phyloP scores from a whole-genome alignment of 441 rosid genomes.

The Pelargonium cotyledonis region DNA sequence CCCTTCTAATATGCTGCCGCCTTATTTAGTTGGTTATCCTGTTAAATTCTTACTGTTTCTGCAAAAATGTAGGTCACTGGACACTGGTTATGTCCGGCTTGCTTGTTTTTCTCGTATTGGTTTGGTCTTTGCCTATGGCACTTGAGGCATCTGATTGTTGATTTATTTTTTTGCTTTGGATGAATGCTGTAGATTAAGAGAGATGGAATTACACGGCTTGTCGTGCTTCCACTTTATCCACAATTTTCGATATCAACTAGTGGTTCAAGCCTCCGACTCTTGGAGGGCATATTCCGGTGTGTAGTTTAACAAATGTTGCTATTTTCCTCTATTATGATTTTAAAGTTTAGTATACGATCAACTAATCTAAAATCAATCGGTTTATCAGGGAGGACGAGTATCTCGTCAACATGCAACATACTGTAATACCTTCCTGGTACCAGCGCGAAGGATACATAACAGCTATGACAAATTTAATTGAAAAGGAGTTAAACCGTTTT shows the following conservation, averaged over 20 bases:
- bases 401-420: conserved; percentile 96
- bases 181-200: conserved; percentile 50
- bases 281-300: conserved; percentile 91
- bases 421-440: conserved; percentile 98
- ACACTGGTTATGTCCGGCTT: no score
- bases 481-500: conserved; percentile 64
- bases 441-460: conserved; percentile 94
- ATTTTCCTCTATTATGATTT: conserved; percentile 11
- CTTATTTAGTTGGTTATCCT: no score
- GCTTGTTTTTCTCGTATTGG: no score
- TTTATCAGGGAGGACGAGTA: conserved; percentile 83
- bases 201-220: conserved; percentile 85
- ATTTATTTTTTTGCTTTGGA: conserved; percentile 1
- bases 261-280: conserved; percentile 93
- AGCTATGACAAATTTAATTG: conserved; percentile 76
- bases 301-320: conserved; percentile 12
- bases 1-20: no score
- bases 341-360: conserved; percentile 5
- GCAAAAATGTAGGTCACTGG: no score
- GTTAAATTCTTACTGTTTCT: no score
- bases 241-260: conserved; percentile 98
- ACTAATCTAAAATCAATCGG: conserved; percentile 19
- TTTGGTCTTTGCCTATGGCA: background rate
- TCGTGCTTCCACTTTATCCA: conserved; percentile 96
- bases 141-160: background rate